Conservation (phyloP, 2,329 filamentous ascomycete genomes). For the Hirsutella minnesotensis region DNA sequence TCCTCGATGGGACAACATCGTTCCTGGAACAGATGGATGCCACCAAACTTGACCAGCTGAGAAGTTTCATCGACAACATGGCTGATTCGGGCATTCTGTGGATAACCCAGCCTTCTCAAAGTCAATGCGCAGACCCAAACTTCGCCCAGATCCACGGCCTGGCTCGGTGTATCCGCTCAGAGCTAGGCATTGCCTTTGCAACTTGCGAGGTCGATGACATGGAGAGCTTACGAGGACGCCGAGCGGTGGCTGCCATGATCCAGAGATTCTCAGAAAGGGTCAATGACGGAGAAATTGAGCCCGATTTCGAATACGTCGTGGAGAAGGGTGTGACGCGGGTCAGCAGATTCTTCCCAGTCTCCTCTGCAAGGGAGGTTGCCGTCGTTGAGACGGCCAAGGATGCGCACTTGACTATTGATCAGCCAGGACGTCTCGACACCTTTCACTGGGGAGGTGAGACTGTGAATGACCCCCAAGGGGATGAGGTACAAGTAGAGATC, state of each 20-base stretch:
- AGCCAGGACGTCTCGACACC: too few species aligned
- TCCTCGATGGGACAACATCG: conserved; percentile 6
- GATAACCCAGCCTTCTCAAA: not conserved
- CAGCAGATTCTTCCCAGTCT: conserved; percentile 1
- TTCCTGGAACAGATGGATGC: not conserved
- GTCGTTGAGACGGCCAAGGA: not conserved
- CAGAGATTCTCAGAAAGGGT: not conserved
- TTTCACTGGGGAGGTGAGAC: too few species aligned
- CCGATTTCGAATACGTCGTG: conserved; percentile 3
- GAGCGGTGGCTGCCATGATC: not conserved
- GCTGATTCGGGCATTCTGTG: not conserved
- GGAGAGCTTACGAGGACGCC: not conserved
- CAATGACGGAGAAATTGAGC: not conserved
- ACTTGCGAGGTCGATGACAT: not conserved
- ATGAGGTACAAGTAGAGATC: conserved; percentile 21
- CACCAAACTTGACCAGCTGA: not conserved
- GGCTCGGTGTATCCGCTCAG: not conserved
- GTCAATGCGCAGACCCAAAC: not conserved
- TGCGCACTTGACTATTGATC: too few species aligned
- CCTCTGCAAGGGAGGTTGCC: not conserved
- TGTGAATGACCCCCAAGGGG: not conserved
- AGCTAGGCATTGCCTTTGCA: not conserved
- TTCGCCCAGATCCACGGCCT: not conserved
- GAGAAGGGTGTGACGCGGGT: too few species aligned
- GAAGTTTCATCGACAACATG: not conserved